Evolutionary conservation across 2,329 filamentous ascomycete genomes (phyloP).

Genomic region (Aspergillus oerlinghausenensis): DNA sequence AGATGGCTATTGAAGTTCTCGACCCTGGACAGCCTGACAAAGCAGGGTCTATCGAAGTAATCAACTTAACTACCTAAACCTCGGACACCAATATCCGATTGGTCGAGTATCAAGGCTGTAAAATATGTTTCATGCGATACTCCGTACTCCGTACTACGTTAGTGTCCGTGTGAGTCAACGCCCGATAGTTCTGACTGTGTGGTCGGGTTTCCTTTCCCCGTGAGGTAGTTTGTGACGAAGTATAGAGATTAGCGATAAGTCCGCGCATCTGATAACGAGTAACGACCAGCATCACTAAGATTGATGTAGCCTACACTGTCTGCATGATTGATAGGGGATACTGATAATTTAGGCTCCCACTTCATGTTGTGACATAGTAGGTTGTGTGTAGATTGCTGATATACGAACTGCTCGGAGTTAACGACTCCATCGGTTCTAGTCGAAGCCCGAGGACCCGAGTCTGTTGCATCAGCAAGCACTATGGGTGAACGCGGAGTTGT

Average conservation of each 20-base stretch:
- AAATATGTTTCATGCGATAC: no score
- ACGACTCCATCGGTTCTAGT: not conserved
- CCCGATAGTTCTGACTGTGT: not conserved
- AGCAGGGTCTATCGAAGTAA: no score
- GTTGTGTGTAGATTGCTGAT: no score
- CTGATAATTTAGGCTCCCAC: not conserved
- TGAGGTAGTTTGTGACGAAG: not conserved
- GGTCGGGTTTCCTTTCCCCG: not conserved
- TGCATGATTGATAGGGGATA: not conserved
- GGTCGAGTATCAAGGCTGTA: no score
- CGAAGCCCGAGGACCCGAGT: not conserved
- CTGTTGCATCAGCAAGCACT: no score
- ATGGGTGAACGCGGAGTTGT: no score
- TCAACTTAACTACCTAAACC: no score
- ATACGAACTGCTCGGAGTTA: not conserved
- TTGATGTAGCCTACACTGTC: not conserved
- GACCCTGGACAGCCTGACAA: no score
- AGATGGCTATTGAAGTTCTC: not conserved
- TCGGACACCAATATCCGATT: no score
- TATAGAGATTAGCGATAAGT: not conserved
- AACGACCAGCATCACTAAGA: not conserved
- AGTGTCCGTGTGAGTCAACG: no score
- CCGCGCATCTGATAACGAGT: not conserved
- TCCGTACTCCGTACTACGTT: no score
- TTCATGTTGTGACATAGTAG: not conserved